Base-by-base conservation (phyloP, 495 filamentous ascomycete species). In the Cercophora newfieldiana region DNA sequence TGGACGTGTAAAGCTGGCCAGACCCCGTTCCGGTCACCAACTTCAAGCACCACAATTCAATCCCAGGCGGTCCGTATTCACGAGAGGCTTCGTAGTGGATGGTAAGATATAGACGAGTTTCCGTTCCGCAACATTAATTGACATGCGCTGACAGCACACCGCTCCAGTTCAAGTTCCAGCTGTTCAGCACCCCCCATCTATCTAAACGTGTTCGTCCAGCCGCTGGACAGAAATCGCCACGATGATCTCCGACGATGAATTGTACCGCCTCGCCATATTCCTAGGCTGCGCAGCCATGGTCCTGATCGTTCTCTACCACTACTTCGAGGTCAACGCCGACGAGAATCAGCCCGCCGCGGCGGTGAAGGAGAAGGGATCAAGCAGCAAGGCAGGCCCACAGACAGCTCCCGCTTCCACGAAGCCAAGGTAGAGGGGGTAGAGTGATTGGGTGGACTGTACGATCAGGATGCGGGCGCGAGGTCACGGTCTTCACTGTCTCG, bases 251-350 rank as follows among this genome's bases (percentile, higher is more conserved):
- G 91, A 95, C 87, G 80, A 88, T 68, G 89, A 93, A 61, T 87
- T 95, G 71, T 91, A 92, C 81, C 83, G 85, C 28, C 88, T 99
- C 24, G 94, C 95, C 78, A 88, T 97, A 75, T 94, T 97, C 78
- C 91, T 98, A 63, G 95, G 96, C 79, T 93, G 88, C 49, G 84
- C 89, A 31, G 87, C 95, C 70, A 95, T 97, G 93, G 86, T 97
- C 61, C 86, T 99, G 68, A 97, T 97, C 55, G 88, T 98, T 51
- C 79, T 97, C 21, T 98, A 98, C 84, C 93, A 97, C 80, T 98
- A 96, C 83, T 89, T 99, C 71, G 94, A 97, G 73, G 87, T 97
- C 82, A 99, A 99, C 76, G 87, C 93, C 33, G 79, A 83, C 66
- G 87, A 91, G 53, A 83, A 60, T 30, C 50, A 70, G 59, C 33